These are phyloP conservation scores for Globisporangium nodosum DNA, from an alignment of 352 stramenopile species.

Conservation along the genomic window DNA sequence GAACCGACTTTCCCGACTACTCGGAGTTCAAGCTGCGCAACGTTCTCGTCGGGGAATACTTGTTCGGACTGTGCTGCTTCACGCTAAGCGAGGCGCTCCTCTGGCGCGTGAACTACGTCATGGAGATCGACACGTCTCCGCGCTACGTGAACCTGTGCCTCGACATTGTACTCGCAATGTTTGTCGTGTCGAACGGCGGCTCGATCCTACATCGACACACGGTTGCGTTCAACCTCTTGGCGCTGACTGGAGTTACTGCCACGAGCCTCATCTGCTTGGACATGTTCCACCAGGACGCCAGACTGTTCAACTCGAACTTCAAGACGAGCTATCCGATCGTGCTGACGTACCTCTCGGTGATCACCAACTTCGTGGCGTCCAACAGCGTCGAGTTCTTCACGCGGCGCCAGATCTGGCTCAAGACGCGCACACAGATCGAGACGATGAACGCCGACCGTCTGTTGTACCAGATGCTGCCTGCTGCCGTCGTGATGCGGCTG, in stretches of 20 bases:
- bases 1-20: constrained; percentile 48
- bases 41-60: constrained; percentile 51
- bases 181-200: constrained; percentile 76
- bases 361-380: constrained; percentile 78
- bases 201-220: constrained; percentile 71
- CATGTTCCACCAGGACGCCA: constrained; percentile 39
- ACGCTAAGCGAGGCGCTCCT: constrained; percentile 40
- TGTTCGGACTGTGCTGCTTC: constrained; percentile 50
- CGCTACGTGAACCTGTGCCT: constrained; percentile 77
- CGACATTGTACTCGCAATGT: constrained; percentile 77
- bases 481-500: constrained; percentile 75
- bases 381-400: constrained; percentile 80
- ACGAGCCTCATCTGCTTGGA: constrained; percentile 39
- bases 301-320: constrained; percentile 68
- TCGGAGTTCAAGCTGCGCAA: constrained; percentile 59
- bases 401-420: constrained; percentile 79
- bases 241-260: constrained; percentile 41
- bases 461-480: constrained; percentile 85
- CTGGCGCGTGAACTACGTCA: constrained; percentile 52
- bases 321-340: constrained; percentile 80
- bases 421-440: constrained; percentile 76
- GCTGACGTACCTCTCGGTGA: constrained; percentile 71
- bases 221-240: constrained; percentile 54
- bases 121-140: constrained; percentile 54
- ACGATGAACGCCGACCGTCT: constrained; percentile 80